Conservation (phyloP, 2,329 filamentous ascomycete species). For the Fusarium vanettenii region DNA sequence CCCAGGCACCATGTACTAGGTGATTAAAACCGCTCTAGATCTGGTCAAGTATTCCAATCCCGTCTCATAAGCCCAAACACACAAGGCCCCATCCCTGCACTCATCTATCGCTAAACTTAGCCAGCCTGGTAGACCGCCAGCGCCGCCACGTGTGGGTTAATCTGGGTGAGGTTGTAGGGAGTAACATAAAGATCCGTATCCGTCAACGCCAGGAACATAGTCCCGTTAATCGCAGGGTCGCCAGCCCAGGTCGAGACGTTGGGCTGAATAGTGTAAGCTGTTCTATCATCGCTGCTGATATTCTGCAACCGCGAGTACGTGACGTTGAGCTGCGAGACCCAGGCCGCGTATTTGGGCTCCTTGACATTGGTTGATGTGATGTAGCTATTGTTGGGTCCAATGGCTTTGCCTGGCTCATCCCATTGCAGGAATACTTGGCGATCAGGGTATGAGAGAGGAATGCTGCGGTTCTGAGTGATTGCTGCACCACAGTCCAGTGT, state of each 20-base stretch:
- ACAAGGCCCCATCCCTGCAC: neutral
- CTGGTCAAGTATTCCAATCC: neutral
- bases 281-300: slow-evolving; percentile 57
- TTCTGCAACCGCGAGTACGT: slow-evolving; percentile 75
- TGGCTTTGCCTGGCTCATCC: slow-evolving; percentile 74
- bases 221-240: slow-evolving; percentile 79
- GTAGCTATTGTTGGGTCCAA: slow-evolving; percentile 88
- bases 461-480: slow-evolving; percentile 75
- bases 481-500: slow-evolving; percentile 70
- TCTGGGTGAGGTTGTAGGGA: slow-evolving; percentile 78
- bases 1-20: too few relatives aligned
- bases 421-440: slow-evolving; percentile 77
- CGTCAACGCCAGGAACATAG: slow-evolving; percentile 83
- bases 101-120: slow-evolving; percentile 52
- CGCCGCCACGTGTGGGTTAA: slow-evolving; percentile 82
- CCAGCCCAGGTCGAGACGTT: slow-evolving; percentile 73
- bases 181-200: slow-evolving; percentile 76
- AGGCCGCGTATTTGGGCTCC: slow-evolving; percentile 74
- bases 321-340: slow-evolving; percentile 81
- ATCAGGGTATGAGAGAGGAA: slow-evolving; percentile 79
- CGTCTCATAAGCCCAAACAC: too few relatives aligned
- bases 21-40: neutral
- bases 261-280: slow-evolving; percentile 79
- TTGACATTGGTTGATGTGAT: slow-evolving; percentile 72
- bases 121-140: slow-evolving; percentile 83